phyloP scores from a whole-genome alignment of 1,284 basidiomycete species.

The Puccinia polysora region DNA sequence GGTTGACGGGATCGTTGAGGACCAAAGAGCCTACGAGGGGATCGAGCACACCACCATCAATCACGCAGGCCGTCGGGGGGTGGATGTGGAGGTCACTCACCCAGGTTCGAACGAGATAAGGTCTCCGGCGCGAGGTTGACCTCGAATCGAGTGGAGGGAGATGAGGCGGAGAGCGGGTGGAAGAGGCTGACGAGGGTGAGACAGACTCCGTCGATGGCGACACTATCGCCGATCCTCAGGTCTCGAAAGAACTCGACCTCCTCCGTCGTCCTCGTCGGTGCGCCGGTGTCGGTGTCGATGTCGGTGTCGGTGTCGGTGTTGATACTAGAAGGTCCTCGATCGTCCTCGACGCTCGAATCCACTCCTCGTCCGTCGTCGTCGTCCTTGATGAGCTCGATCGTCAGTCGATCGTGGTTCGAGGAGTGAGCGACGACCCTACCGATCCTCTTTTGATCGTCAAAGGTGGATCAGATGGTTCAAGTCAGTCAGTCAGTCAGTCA shows the following conservation, averaged over 20 bases:
- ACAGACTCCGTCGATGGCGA: constrained; percentile 71
- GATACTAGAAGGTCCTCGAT: too few species aligned
- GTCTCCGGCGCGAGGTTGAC: constrained; percentile 97
- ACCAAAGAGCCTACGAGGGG: constrained; percentile 64
- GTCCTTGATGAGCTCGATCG: constrained; percentile 1
- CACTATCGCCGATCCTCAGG: constrained; percentile 89
- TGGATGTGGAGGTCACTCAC: constrained; percentile 54
- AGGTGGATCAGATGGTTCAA: too few species aligned
- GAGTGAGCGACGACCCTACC: constrained; percentile 18
- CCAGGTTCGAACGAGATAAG: constrained; percentile 80
- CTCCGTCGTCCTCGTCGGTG: not conserved
- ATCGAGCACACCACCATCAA: not conserved
- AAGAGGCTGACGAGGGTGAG: constrained; percentile 73
- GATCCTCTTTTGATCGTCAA: constrained; percentile 13
- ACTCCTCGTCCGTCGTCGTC: too few species aligned
- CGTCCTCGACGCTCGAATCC: too few species aligned
- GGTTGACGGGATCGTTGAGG: constrained; percentile 77
- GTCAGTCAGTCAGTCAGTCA: too few species aligned
- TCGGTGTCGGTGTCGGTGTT: too few species aligned
- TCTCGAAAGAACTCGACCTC: constrained; percentile 69
- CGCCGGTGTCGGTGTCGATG: too few species aligned
- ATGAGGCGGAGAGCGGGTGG: constrained; percentile 58
- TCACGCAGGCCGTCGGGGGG: not conserved
- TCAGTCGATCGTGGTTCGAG: constrained; percentile 1
- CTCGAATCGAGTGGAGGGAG: constrained; percentile 71